Conservation (phyloP, 176 grass and related monocot species). For the Tuctoria greenei region DNA sequence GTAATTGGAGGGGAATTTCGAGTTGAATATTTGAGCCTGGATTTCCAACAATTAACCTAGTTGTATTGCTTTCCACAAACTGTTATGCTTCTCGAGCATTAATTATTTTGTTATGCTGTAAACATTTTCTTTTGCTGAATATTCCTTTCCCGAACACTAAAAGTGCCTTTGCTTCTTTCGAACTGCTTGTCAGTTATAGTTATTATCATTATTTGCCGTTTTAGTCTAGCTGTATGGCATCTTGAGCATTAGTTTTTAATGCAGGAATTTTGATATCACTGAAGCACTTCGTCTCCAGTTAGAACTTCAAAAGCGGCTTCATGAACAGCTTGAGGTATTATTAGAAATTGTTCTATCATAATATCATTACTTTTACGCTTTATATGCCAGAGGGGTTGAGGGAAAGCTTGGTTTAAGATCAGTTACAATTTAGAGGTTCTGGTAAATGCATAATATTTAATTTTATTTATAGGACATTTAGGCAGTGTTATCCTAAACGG, state of each 20-base stretch:
- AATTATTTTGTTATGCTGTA: constrained; percentile 34
- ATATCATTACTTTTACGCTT: constrained; percentile 3
- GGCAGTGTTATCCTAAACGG: too few species aligned
- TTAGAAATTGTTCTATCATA: constrained; percentile 9
- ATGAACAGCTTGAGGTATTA: constrained; percentile 95
- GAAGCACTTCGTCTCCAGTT: constrained; percentile 92
- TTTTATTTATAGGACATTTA: not conserved
- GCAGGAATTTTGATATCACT: constrained; percentile 79
- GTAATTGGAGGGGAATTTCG: too few species aligned
- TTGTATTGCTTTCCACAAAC: constrained; percentile 10
- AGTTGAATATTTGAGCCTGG: too few species aligned
- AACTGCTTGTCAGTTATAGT: not conserved
- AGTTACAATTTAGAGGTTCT: constrained; percentile 4
- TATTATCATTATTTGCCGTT: not conserved
- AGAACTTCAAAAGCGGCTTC: constrained; percentile 94
- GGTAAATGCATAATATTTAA: not conserved
- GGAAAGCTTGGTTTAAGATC: not conserved
- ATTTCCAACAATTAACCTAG: not conserved
- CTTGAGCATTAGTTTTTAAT: constrained; percentile 36
- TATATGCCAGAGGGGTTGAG: not conserved
- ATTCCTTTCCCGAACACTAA: not conserved
- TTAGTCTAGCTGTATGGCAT: constrained; percentile 15
- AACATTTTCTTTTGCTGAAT: constrained; percentile 1
- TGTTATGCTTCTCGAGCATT: not conserved
- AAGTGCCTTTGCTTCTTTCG: not conserved